Evolutionary conservation across 2,329 filamentous ascomycete species (phyloP), one percentile per base, ranked within the genome.

Genomic region (Aspergillus sp.): DNA sequence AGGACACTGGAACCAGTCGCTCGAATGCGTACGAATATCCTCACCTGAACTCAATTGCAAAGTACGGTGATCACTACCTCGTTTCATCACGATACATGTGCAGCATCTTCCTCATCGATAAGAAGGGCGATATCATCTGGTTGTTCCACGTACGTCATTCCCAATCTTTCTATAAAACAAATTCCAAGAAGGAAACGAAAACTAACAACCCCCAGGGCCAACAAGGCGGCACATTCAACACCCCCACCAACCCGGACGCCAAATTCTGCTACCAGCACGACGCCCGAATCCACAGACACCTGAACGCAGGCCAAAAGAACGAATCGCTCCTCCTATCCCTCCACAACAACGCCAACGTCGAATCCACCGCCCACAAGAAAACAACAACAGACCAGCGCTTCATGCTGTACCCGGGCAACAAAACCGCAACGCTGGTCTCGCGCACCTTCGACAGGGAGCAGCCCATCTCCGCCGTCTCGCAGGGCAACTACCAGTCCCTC

Each of bases 341-440:
- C 31, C 68, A 70, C 43, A 69, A 71, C 57, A 71, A 73, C 48
- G 63, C 63, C 40, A 70, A 69, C 41, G 61, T 62, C 14, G 59
- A 63, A 9, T 52, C 52, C 27, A 60, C 37, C 6, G 35, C 43
- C 14, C 52, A 56, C 56, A 12, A 39, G 23, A 25, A 23, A 9
- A n/a, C 19, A 17, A 47, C 44, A 31, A 47, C 45, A 31, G 45
- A n/a, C 12, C 25, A 33, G 4, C n/a, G 53, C 2, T 56, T 62
- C 4, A 65, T 6, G 25, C 68, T 17, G 59, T 17, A 68, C 15
- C 52, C 70, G 40, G 56, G 35, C 57, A 62, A 43, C 56, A 61
- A 33, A 62, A 58, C 58, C 15, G 61, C 62, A 2, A 58, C 62
- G 1, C 58, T 68, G 2, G 48, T 62, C 19, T 52, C 54, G 14